phyloP scores from a whole-genome alignment of 1,139 yeast species.

The Scheffersomyces cryptocercus region DNA sequence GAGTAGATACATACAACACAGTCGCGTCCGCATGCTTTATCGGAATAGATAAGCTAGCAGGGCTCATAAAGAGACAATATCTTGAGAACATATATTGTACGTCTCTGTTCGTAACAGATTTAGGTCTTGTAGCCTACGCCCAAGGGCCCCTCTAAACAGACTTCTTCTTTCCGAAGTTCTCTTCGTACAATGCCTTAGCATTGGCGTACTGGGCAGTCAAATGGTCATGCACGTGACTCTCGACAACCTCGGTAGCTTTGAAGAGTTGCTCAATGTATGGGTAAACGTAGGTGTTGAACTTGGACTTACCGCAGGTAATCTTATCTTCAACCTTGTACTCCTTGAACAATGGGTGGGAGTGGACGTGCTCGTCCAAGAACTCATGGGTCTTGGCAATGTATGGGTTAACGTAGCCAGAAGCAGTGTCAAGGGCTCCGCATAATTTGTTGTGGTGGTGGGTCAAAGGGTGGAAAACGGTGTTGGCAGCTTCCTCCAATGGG shows the following conservation, averaged over 20 bases:
- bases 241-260: conserved; percentile 33
- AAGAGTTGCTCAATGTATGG: conserved; percentile 32
- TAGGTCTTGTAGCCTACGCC: too few relatives aligned
- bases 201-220: conserved; percentile 16
- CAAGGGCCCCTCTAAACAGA: too few relatives aligned
- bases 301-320: conserved; percentile 18
- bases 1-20: too few relatives aligned
- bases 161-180: too few relatives aligned
- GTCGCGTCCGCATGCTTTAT: too few relatives aligned
- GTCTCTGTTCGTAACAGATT: too few relatives aligned
- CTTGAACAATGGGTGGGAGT: conserved; percentile 35
- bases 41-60: too few relatives aligned
- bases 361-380: conserved; percentile 39
- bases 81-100: too few relatives aligned
- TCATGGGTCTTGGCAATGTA: conserved; percentile 27
- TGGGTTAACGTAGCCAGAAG: conserved; percentile 32
- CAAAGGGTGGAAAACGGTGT: conserved; percentile 40
- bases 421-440: conserved; percentile 37
- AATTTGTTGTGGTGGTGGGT: conserved; percentile 34
- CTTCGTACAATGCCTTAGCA: conserved; percentile 9
- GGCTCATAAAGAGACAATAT: too few relatives aligned
- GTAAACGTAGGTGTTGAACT: conserved; percentile 22
- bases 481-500: conserved; percentile 29
- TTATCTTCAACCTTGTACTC: conserved; percentile 36
- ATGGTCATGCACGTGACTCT: conserved; percentile 26